Evolutionary conservation across 2,329 filamentous ascomycete genomes (phyloP).

Genomic region (Nemania sp.): DNA sequence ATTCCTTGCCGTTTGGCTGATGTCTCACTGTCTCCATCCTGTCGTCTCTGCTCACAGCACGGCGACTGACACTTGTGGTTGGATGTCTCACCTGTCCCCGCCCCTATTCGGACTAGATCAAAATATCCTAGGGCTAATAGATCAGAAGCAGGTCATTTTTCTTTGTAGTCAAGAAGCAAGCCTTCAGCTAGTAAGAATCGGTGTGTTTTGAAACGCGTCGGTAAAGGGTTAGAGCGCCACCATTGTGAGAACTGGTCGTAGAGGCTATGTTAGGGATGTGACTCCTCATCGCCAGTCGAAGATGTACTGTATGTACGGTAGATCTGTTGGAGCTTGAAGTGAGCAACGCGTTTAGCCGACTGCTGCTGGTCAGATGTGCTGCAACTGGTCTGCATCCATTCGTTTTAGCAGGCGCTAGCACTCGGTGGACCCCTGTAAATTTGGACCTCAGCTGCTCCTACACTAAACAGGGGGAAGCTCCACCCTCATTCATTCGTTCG

Average conservation of each 20-base stretch:
- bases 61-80: no score
- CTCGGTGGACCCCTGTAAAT: background rate
- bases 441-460: slow-evolving; percentile 18
- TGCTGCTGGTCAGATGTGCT: background rate
- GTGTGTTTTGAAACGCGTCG: background rate
- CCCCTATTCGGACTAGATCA: no score
- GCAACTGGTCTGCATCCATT: background rate
- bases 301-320: no score
- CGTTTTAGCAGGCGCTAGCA: background rate
- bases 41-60: background rate
- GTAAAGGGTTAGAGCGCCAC: no score
- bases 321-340: no score
- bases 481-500: slow-evolving; percentile 8
- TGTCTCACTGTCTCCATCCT: background rate
- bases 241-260: no score
- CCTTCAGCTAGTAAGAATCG: background rate
- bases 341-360: no score
- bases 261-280: no score
- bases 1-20: background rate
- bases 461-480: slow-evolving; percentile 6
- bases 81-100: no score
- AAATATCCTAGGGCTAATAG: no score
- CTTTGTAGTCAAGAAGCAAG: no score
- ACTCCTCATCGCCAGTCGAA: no score
- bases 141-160: background rate